Evolutionary conservation across 1,284 basidiomycete genomes (phyloP).

Genomic region (Termitomyces sp.): DNA sequence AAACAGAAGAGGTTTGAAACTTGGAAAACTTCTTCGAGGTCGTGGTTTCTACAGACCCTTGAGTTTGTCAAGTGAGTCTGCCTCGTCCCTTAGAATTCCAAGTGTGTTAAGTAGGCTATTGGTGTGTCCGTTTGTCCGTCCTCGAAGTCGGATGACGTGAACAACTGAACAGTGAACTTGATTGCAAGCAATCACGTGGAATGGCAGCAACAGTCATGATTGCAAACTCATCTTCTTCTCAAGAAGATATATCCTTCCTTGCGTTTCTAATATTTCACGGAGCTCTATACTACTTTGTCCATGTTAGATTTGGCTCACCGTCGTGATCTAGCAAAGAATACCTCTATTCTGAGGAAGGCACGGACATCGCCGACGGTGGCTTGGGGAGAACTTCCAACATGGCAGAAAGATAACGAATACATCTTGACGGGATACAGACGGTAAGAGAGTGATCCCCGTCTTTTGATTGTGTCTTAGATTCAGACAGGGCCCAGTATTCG

Average conservation of each 20-base stretch:
- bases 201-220: background rate
- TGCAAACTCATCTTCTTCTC: background rate
- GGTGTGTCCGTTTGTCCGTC: no score
- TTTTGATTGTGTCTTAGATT: conserved; percentile 1
- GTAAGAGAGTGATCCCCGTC: conserved; percentile 30
- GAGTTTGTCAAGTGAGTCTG: background rate
- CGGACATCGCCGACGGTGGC: conserved; percentile 35
- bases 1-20: background rate
- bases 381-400: conserved; percentile 63
- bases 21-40: background rate
- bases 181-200: conserved; percentile 6
- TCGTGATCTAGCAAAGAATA: conserved; percentile 4
- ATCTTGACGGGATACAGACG: conserved; percentile 71
- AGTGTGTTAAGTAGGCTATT: background rate
- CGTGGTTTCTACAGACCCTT: background rate
- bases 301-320: conserved; percentile 3
- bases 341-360: background rate
- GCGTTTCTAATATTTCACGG: background rate
- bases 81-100: background rate
- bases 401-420: conserved; percentile 75
- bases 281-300: background rate
- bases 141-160: no score
- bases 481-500: conserved; percentile 54
- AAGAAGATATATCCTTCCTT: background rate
- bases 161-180: no score